These are phyloP conservation scores for Mortierella sp. DNA, from an alignment of 371 early-diverging fungal genomes.

Conservation along the genomic window DNA sequence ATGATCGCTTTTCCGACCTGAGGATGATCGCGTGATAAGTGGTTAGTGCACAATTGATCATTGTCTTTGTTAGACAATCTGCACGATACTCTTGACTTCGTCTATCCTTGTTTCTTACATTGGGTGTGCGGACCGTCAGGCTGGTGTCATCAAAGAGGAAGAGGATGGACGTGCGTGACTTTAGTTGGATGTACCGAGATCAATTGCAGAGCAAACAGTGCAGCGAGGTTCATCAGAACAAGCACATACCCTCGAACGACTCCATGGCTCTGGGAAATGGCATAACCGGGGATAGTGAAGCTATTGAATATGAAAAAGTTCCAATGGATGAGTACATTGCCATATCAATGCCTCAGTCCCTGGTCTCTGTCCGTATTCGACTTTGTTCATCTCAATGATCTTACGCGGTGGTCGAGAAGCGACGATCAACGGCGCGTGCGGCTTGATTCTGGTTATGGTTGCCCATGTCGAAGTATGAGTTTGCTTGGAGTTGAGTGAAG, in stretches of 20 bases:
- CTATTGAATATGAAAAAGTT: too few species aligned
- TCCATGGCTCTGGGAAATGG: slow-evolving; percentile 32
- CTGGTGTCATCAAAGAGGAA: neutral
- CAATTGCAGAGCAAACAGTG: neutral
- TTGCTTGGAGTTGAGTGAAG: neutral
- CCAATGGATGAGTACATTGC: too few species aligned
- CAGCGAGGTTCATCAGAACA: too few species aligned
- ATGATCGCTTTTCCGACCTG: slow-evolving; percentile 49
- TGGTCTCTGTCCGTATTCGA: too few species aligned
- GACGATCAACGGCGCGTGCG: slow-evolving; percentile 39
- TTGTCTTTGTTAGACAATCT: too few species aligned
- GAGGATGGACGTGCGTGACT: neutral
- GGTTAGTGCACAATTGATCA: too few species aligned
- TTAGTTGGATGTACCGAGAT: too few species aligned
- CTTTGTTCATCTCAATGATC: too few species aligned
- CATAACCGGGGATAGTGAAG: slow-evolving; percentile 36
- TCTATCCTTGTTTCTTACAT: slow-evolving; percentile 31
- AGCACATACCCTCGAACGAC: slow-evolving; percentile 44
- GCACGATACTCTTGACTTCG: too few species aligned
- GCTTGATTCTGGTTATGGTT: slow-evolving; percentile 7
- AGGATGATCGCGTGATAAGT: neutral
- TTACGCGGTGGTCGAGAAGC: slow-evolving; percentile 46
- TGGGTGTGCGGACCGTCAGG: slow-evolving; percentile 43
- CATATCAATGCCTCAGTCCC: too few species aligned
- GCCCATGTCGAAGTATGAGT: neutral